These are phyloP conservation scores for Wickerhamiella nectarea DNA, from an alignment of 805 yeast species.

Conservation along the genomic window DNA sequence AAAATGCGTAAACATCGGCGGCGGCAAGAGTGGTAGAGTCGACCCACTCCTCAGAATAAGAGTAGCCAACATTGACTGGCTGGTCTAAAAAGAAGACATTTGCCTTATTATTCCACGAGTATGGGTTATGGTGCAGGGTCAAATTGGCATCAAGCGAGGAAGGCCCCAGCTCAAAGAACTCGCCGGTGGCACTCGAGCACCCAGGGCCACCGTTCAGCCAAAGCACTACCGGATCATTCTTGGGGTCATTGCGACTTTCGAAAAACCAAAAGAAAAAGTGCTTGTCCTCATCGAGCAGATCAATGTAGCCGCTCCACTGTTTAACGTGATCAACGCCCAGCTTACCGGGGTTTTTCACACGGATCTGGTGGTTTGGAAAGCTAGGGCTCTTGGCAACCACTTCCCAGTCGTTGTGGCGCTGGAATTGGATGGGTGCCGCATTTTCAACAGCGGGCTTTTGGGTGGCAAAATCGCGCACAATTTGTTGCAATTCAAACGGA, in stretches of 20 bases:
- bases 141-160: constrained; percentile 57
- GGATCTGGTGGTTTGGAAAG: constrained; percentile 36
- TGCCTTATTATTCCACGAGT: constrained; percentile 89
- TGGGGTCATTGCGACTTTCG: constrained; percentile 73
- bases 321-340: constrained; percentile 72
- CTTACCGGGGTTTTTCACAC: constrained; percentile 48
- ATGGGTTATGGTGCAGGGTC: constrained; percentile 66
- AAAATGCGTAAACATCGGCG: constrained; percentile 75
- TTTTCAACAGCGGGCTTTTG: not conserved
- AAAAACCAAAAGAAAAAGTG: constrained; percentile 91
- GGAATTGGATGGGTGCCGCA: not conserved
- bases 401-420: constrained; percentile 3
- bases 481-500: not conserved
- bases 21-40: constrained; percentile 47
- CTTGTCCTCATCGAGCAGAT: constrained; percentile 70
- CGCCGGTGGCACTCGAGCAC: constrained; percentile 81
- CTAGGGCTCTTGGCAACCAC: constrained; percentile 2
- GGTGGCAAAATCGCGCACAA: not conserved
- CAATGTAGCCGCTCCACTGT: constrained; percentile 67
- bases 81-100: constrained; percentile 86
- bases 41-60: constrained; percentile 37
- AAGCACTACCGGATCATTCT: constrained; percentile 68
- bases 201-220: constrained; percentile 98
- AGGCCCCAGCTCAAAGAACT: constrained; percentile 90
- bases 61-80: constrained; percentile 89